phyloP scores from a whole-genome alignment of 2,329 filamentous ascomycete genomes.

The Penicillium italicum region DNA sequence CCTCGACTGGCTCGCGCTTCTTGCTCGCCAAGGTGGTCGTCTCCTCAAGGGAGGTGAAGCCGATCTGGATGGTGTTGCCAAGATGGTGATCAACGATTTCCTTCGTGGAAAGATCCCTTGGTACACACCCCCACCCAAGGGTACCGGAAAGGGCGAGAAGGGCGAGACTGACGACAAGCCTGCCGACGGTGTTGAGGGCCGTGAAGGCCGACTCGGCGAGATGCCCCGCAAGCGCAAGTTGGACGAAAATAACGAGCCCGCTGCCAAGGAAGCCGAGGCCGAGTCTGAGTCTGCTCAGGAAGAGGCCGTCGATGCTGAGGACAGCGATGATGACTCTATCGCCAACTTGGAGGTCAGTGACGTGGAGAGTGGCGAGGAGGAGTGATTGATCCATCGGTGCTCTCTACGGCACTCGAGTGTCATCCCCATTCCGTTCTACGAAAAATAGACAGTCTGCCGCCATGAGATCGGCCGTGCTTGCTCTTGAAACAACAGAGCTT shows the following conservation, averaged over 20 bases:
- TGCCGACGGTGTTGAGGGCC: constrained; percentile 57
- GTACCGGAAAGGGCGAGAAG: constrained; percentile 49
- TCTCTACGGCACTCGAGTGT: constrained; percentile 3
- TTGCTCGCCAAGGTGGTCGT: constrained; percentile 82
- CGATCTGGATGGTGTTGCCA: constrained; percentile 89
- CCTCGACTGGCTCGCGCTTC: constrained; percentile 77
- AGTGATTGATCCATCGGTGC: constrained; percentile 22
- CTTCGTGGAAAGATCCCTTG: constrained; percentile 92
- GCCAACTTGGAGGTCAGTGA: constrained; percentile 44
- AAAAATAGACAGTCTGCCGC: neutral
- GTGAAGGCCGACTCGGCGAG: constrained; percentile 76
- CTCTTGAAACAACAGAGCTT: constrained; percentile 10
- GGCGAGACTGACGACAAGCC: constrained; percentile 46
- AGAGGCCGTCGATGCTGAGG: constrained; percentile 41
- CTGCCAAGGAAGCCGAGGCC: constrained; percentile 25
- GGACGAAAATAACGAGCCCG: constrained; percentile 48
- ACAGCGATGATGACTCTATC: constrained; percentile 43
- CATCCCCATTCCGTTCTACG: neutral
- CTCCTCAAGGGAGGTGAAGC: constrained; percentile 90
- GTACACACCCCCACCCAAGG: constrained; percentile 77
- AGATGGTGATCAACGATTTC: constrained; percentile 96
- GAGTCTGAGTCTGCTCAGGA: constrained; percentile 33
- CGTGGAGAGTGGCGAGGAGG: constrained; percentile 43
- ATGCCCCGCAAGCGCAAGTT: constrained; percentile 77
- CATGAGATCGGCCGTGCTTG: neutral